Base-by-base conservation (phyloP, 148 eudicot genomes). In the Nepenthes mirabilis region DNA sequence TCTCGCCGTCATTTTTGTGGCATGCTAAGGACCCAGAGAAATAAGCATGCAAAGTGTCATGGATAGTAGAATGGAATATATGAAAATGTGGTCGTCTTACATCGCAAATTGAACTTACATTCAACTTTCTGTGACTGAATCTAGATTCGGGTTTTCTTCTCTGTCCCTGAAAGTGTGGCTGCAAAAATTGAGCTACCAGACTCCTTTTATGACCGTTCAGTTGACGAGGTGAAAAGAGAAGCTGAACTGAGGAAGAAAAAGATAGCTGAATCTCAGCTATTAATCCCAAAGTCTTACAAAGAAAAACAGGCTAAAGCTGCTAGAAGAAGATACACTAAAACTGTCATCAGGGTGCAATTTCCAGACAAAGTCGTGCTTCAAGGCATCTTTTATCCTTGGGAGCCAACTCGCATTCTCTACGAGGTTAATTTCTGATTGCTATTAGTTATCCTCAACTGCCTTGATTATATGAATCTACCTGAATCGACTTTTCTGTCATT, bases 321-420 rank as follows among this genome's bases (percentile, higher is more conserved):
- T 5, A 69, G 80, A 43, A 86, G 72, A 65, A 80, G 72, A 75
- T 87, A 86, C 70, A 73, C 37, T 4, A 82, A 61, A 70, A 73
- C 90, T 14, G 74, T 93, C 36, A 82, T 93, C 34, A 74, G 99
- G 65, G 69, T 93, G 11, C 97, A 93, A 66, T 93, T 93, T 64
- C 99, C 99, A 59, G 96, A 93, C 70, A 91, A 91, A 33, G 99
- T 93, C 56, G 91, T 93, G 70, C 99, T 93, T 56, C 99, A 93
- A 78, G 97, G 87, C 51, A 75, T 84, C 52, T 93, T 93, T 61
- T 76, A 72, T 36, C 94, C 97, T 13, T 52, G 59, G 59, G 97
- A 93, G 62, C 86, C 84, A 47, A 93, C 99, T 34, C 81, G 73
- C 37, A 75, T 72, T 14, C 77, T 93, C 8, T 93, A 93, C 54